Base-by-base conservation (phyloP, 352 stramenopile species). In the Globisporangium mamillatum region DNA sequence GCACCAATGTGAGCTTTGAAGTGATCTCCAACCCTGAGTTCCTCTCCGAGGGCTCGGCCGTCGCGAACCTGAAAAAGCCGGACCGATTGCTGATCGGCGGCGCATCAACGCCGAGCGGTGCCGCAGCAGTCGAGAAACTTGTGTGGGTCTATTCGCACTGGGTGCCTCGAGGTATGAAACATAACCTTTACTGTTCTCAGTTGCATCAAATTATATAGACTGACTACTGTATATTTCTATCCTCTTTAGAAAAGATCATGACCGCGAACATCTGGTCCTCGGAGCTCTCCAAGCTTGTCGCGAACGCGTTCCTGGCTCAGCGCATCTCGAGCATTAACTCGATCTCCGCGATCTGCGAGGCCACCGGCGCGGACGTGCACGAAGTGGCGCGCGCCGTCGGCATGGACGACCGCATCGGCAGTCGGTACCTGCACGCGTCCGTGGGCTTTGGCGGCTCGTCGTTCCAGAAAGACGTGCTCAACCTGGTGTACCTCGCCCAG, bases 401-500 rank as follows among this genome's bases (percentile, higher is more conserved):
- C 44, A 98, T 97, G 24, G 98, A 99, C 76, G 91, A 96, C 61
- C 97, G 98, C 72, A 99, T 99, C 69, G 98, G 98, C 63, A 86
- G 79, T 73, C 95, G 97, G 63, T 99, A 99, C 82, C 88, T 99
- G 24, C 96, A 99, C 75, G 93, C 96, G 60, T 99, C 95, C 1
- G 96, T 99, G 55, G 98, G 98, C 57, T 99, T 99, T 78, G 98
- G 98, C 63, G 98, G 98, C 68, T 99, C 93, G 3, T 99, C 97
- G 81, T 99, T 99, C 88, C 97, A 99, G 80, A 99, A 99, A 79
- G 98, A 99, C 78, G 99, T 99, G 63, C 82, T 99, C 8, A 99
- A 99, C 83, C 80, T 99, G 20, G 98, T 99, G 44, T 99, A 99
- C 77, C 82, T 99, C 55, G 99, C 97, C 57, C 86, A 99, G 81